Percentiles rank a stretch among this genome's conserved stretches.
Conservation (phyloP, 345 rosid species). For the Moringa oleifera region DNA sequence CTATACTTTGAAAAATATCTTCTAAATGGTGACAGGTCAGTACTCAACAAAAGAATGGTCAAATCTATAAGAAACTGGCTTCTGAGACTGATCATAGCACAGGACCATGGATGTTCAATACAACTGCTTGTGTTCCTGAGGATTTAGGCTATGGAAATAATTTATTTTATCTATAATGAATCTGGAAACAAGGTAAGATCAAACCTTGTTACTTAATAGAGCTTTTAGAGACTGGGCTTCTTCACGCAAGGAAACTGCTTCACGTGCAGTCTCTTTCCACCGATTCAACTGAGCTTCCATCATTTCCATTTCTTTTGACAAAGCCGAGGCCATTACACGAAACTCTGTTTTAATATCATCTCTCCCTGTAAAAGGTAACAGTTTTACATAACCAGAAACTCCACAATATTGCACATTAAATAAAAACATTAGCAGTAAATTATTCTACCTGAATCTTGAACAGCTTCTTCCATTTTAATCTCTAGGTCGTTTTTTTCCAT, state of each 20-base stretch:
- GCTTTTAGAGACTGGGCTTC: slow-evolving; percentile 54
- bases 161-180: too few relatives aligned
- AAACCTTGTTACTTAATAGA: slow-evolving; percentile 65
- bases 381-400: slow-evolving; percentile 14
- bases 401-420: background rate
- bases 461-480: slow-evolving; percentile 77
- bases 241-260: slow-evolving; percentile 64
- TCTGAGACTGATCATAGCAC: too few relatives aligned
- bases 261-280: slow-evolving; percentile 85
- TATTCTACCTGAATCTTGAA: slow-evolving; percentile 73
- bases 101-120: too few relatives aligned
- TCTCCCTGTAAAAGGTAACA: slow-evolving; percentile 51
- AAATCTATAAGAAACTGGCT: too few relatives aligned
- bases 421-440: background rate
- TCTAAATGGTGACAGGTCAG: too few relatives aligned
- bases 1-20: too few relatives aligned
- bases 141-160: too few relatives aligned
- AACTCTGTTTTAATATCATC: slow-evolving; percentile 83
- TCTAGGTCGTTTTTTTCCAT: slow-evolving; percentile 82
- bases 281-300: slow-evolving; percentile 89
- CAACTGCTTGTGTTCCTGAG: background rate
- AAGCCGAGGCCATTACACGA: slow-evolving; percentile 82
- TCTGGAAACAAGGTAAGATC: background rate
- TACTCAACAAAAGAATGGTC: too few relatives aligned
- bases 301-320: slow-evolving; percentile 90